These are phyloP conservation scores for Gnetum montanum DNA, from an alignment of 75 land plant species.

Conservation along the genomic window DNA sequence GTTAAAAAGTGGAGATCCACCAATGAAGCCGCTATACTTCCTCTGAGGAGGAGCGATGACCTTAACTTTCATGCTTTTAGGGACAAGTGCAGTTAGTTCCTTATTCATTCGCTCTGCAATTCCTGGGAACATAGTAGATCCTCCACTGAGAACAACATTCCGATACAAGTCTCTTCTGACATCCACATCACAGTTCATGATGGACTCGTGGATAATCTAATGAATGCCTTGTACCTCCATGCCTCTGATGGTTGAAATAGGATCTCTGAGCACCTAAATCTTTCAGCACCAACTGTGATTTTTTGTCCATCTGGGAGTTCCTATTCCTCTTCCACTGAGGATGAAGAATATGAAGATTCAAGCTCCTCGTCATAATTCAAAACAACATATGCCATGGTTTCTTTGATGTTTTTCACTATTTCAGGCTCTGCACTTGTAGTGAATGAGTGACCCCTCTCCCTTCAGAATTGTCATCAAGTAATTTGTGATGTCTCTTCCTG, in stretches of 20 bases:
- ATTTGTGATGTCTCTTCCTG: constrained; percentile 67
- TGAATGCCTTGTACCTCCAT: constrained; percentile 68
- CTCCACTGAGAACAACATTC: constrained; percentile 65
- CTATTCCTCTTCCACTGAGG: constrained; percentile 54
- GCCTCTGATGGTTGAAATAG: constrained; percentile 67
- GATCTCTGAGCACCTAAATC: constrained; percentile 61
- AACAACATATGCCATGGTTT: constrained; percentile 62
- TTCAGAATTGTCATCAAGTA: constrained; percentile 65
- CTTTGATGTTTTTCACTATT: constrained; percentile 69
- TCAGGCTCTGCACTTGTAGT: constrained; percentile 75
- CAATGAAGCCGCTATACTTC: constrained; percentile 73
- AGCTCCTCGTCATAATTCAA: constrained; percentile 60
- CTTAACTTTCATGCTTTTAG: constrained; percentile 64
- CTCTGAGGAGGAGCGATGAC: constrained; percentile 67
- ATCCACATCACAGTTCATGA: constrained; percentile 70
- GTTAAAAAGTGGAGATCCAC: too few relatives aligned
- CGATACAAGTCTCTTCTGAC: constrained; percentile 60
- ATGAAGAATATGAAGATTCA: constrained; percentile 42
- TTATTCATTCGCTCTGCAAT: constrained; percentile 73
- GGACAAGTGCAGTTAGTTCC: constrained; percentile 63
- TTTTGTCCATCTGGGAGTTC: constrained; percentile 66
- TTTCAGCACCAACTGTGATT: constrained; percentile 54
- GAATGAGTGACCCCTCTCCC: constrained; percentile 62
- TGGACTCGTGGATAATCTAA: constrained; percentile 61
- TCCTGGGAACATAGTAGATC: constrained; percentile 72